A percentile compares a stretch with the other conserved stretches of the same genome.
Conservation (phyloP, 768 basidiomycete genomes). For the Jaapia argillacea region DNA sequence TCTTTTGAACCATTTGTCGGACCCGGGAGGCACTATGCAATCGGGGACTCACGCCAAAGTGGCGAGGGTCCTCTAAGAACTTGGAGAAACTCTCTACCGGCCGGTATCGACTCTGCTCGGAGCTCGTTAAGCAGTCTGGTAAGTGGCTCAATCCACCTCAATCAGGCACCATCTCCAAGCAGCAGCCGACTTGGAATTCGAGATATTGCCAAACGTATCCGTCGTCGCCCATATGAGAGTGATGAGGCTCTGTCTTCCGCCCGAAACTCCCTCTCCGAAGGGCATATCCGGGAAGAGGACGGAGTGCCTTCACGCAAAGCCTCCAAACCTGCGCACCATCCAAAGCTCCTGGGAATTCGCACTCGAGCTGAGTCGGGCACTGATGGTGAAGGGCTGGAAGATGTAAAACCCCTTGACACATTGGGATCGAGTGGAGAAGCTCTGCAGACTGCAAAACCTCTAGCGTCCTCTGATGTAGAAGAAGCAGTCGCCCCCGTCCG, state of each 20-base stretch:
- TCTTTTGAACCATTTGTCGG: constrained; percentile 51
- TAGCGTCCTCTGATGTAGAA: too few species aligned
- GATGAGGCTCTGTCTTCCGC: constrained; percentile 39
- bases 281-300: too few species aligned
- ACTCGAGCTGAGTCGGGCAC: too few species aligned
- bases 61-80: constrained; percentile 21
- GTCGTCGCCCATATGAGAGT: constrained; percentile 26
- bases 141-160: constrained; percentile 21
- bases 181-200: constrained; percentile 32
- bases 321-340: too few species aligned
- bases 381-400: too few species aligned
- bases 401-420: too few species aligned
- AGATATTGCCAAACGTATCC: constrained; percentile 25
- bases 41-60: constrained; percentile 33
- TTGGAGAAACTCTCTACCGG: constrained; percentile 10
- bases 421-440: too few species aligned
- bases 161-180: constrained; percentile 30
- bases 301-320: too few species aligned
- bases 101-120: constrained; percentile 15
- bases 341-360: too few species aligned
- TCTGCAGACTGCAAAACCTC: too few species aligned
- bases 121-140: constrained; percentile 26
- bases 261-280: constrained; percentile 21
- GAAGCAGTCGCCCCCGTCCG: too few species aligned
- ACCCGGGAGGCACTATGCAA: constrained; percentile 34